Conservation (phyloP, 306 rosid species). For the Rosa lucieae region DNA sequence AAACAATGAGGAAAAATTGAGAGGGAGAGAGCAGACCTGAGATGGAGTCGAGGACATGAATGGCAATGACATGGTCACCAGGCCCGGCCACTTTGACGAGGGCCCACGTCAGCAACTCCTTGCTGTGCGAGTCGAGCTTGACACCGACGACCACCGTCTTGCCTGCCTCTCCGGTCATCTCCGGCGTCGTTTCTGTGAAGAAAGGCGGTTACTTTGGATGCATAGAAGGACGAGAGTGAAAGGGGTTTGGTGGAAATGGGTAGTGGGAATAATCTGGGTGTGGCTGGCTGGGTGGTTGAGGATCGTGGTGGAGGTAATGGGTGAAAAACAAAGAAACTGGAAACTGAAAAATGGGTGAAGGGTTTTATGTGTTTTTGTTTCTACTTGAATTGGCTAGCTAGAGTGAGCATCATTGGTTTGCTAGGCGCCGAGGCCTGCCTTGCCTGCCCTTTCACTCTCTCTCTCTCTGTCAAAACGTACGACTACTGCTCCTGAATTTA, state of each 20-base stretch:
- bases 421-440: no score
- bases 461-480: not conserved
- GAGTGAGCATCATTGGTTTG: not conserved
- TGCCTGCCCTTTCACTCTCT: no score
- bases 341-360: not conserved
- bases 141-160: conserved; percentile 74
- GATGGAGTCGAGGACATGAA: conserved; percentile 64
- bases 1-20: no score
- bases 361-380: not conserved
- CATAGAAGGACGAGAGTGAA: not conserved
- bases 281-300: no score
- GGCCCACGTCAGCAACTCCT: conserved; percentile 91
- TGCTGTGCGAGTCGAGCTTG: conserved; percentile 62
- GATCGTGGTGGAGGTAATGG: no score
- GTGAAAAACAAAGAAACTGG: no score
- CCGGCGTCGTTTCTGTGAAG: conserved; percentile 37
- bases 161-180: conserved; percentile 21
- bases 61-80: conserved; percentile 84
- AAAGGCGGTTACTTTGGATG: not conserved
- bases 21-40: conserved; percentile 38
- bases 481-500: not conserved
- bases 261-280: not conserved
- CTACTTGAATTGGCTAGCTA: no score
- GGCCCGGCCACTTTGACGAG: conserved; percentile 82
- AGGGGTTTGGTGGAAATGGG: not conserved